Evolutionary conservation across 306 rosid genomes (phyloP), one percentile per base, ranked within the genome.

Genomic region (Hippophae rhamnoides): DNA sequence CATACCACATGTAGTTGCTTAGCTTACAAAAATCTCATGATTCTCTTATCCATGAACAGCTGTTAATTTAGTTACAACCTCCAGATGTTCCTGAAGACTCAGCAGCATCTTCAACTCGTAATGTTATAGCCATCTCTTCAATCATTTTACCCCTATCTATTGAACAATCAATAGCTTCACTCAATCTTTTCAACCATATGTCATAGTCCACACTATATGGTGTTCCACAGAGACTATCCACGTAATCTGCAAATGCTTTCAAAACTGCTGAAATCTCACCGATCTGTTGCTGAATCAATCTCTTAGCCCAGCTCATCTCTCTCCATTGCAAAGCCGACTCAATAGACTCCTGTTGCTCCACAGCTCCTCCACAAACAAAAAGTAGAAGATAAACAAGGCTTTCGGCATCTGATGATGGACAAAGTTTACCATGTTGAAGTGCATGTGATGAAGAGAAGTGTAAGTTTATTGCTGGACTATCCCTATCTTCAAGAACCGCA

Each of bases 381-480:
- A 77, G 78, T 52, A 86, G 70, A 4, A 86, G 78, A 66, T 86
- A 90, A 56, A 90, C 76, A 44, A 90, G 78, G 82, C 94, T 90
- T 73, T 90, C 97, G 0, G 94, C 95, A 66, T 90, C 97, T n/a
- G 97, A 90, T 43, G 97, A 85, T 6, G 95, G 94, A 66, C 97
- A 90, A 12, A 90, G 78, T 59, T 86, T 90, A 61, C 97, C 97
- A 27, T 86, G 95, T 64, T 90, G 90, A 65, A 90, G 90, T 38
- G 97, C 95, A 69, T 86, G 89, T 56, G 95, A 81, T 6, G 95
- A 90, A 58, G 97, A 90, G 77, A 80, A 90, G 2, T 82, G 95
- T 69, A 90, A 60, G 55, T 90, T 86, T 78, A 90, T 78, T 5
- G 89, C 94, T 43, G 97, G 95, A 60, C 95, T 82, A 50, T 90